These are phyloP conservation scores for Penicillium flavigenum DNA, from an alignment of 495 filamentous ascomycete genomes.

Conservation along the genomic window DNA sequence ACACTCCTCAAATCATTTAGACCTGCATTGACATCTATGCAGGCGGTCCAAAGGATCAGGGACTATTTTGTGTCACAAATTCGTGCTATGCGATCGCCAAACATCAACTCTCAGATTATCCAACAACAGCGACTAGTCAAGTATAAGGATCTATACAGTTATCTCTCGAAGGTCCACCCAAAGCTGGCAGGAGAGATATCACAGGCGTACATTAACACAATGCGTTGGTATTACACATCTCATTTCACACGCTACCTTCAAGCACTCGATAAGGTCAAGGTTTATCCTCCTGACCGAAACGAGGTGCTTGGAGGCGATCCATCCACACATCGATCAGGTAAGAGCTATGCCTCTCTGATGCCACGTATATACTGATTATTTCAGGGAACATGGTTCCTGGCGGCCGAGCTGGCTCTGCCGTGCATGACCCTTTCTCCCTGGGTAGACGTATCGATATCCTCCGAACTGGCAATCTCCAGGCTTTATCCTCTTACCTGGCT, in stretches of 20 bases:
- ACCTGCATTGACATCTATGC: constrained; percentile 15
- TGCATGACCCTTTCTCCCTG: constrained; percentile 84
- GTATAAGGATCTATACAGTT: constrained; percentile 83
- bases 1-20: not conserved
- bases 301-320: constrained; percentile 83
- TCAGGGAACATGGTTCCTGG: constrained; percentile 35
- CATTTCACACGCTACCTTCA: constrained; percentile 87
- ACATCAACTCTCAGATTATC: constrained; percentile 93
- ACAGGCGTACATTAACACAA: constrained; percentile 95
- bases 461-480: constrained; percentile 64
- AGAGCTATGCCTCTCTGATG: not conserved
- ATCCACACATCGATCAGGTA: constrained; percentile 55
- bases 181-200: constrained; percentile 81
- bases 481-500: constrained; percentile 76
- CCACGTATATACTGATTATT: constrained; percentile 15
- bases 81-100: constrained; percentile 86
- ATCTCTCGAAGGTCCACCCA: constrained; percentile 75
- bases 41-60: constrained; percentile 90
- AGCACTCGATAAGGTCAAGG: constrained; percentile 77
- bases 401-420: constrained; percentile 51
- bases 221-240: constrained; percentile 96
- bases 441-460: constrained; percentile 82
- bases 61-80: constrained; percentile 94
- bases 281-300: constrained; percentile 78
- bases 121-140: constrained; percentile 86